Conservation (phyloP, 2,329 filamentous ascomycete genomes). For the Aspergillus brasiliensis region DNA sequence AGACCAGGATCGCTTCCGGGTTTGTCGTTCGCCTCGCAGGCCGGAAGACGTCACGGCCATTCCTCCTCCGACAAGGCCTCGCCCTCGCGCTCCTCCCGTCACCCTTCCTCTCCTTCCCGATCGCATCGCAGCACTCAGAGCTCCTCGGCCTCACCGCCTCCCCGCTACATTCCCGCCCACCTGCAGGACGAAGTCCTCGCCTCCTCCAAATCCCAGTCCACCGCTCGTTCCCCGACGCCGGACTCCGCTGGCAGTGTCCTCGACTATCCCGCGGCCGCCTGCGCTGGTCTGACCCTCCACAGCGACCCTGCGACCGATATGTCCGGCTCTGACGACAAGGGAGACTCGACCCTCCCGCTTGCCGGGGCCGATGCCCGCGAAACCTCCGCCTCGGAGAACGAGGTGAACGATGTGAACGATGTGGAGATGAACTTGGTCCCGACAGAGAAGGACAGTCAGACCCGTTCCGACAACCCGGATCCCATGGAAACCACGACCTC, state of each 20-base stretch:
- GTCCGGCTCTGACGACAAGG: constrained; percentile 39
- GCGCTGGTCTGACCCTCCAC: constrained; percentile 54
- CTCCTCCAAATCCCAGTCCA: constrained; percentile 32
- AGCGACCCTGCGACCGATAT: constrained; percentile 49
- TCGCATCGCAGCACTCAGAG: constrained; percentile 26
- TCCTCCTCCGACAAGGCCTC: constrained; percentile 26
- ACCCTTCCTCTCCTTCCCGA: constrained; percentile 25
- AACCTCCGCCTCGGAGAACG: constrained; percentile 34
- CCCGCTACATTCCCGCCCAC: constrained; percentile 58
- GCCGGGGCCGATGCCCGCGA: constrained; percentile 29
- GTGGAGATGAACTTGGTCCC: constrained; percentile 27
- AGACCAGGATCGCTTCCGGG: constrained; percentile 38
- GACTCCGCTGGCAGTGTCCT: constrained; percentile 29
- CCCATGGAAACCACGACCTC: constrained; percentile 49
- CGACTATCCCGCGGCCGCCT: constrained; percentile 55
- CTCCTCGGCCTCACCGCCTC: constrained; percentile 35
- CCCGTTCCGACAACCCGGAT: constrained; percentile 34
- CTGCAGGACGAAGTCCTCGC: constrained; percentile 55
- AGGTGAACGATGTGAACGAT: constrained; percentile 12
- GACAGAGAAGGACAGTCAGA: constrained; percentile 19
- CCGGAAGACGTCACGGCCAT: constrained; percentile 40
- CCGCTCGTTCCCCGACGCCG: constrained; percentile 40
- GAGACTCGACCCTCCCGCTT: constrained; percentile 25
- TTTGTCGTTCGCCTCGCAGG: constrained; percentile 34
- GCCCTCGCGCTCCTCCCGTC: constrained; percentile 20